phyloP scores from a whole-genome alignment of 176 grass and related monocot species.

The Paspalum vaginatum region DNA sequence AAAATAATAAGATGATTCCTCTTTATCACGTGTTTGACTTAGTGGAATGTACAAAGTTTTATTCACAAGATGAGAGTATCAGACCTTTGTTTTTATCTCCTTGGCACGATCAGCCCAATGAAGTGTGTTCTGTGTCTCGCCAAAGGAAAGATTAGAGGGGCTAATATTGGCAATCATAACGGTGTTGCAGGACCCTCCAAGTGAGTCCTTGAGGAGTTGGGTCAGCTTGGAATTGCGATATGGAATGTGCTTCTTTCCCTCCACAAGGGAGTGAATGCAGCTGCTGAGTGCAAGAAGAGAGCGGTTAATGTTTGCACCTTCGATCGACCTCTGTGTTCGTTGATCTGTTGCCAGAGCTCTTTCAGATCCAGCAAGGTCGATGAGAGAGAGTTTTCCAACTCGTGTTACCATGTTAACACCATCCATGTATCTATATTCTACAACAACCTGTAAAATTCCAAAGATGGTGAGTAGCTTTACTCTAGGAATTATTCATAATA shows the following conservation, averaged over 20 bases:
- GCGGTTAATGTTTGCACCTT: conserved; percentile 95
- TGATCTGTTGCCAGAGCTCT: conserved; percentile 93
- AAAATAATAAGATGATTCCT: conserved; percentile 37
- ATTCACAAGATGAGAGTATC: conserved; percentile 16
- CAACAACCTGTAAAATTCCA: conserved; percentile 64
- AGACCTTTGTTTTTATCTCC: conserved; percentile 95
- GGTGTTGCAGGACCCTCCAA: conserved; percentile 87
- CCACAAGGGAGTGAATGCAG: conserved; percentile 94
- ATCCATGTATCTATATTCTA: conserved; percentile 80
- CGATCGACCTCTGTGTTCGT: conserved; percentile 73
- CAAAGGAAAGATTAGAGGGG: conserved; percentile 69
- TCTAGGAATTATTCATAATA: background rate
- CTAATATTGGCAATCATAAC: conserved; percentile 98
- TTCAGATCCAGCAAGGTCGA: conserved; percentile 97
- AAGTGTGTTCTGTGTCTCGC: conserved; percentile 96
- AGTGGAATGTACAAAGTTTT: conserved; percentile 14
- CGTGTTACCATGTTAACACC: conserved; percentile 48
- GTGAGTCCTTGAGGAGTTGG: conserved; percentile 96
- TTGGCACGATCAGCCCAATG: conserved; percentile 99
- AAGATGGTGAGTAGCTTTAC: conserved; percentile 5
- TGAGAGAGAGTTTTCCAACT: conserved; percentile 87
- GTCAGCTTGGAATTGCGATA: conserved; percentile 97
- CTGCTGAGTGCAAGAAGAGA: conserved; percentile 92
- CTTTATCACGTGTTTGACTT: conserved; percentile 20
- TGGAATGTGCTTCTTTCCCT: conserved; percentile 96